A percentile compares a stretch with the other conserved stretches of the same genome.
Conservation (phyloP, 805 yeast genomes). For the Saturnispora diversa region DNA sequence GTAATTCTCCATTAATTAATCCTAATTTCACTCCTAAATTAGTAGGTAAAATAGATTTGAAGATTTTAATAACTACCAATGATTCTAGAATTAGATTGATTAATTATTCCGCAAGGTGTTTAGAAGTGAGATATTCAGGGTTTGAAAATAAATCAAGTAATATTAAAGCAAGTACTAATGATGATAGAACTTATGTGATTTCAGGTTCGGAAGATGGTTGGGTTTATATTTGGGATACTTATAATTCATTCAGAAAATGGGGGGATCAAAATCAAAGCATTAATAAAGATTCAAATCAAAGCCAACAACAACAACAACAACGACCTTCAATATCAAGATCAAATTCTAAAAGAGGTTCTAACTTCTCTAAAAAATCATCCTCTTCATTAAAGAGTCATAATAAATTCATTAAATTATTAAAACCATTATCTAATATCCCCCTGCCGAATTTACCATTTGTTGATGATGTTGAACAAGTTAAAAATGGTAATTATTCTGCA, state of each 20-base stretch:
- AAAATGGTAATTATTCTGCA: slow-evolving; percentile 54
- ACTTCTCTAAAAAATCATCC: no score
- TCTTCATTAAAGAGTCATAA: no score
- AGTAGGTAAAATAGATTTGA: slow-evolving; percentile 15
- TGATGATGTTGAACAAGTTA: slow-evolving; percentile 32
- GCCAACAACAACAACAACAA: not conserved
- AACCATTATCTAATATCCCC: slow-evolving; percentile 18
- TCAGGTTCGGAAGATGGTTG: slow-evolving; percentile 85
- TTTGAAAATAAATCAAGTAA: slow-evolving; percentile 62
- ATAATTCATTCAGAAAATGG: slow-evolving; percentile 23
- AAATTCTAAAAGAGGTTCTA: not conserved
- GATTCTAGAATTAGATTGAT: slow-evolving; percentile 72
- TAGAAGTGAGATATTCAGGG: slow-evolving; percentile 69
- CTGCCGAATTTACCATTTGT: slow-evolving; percentile 1
- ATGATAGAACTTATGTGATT: slow-evolving; percentile 49
- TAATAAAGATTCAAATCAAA: not conserved
- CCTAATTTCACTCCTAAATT: no score
- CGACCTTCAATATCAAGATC: not conserved
- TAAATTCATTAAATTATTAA: slow-evolving; percentile 6
- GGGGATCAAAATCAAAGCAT: slow-evolving; percentile 26
- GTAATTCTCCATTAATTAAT: slow-evolving; percentile 13
- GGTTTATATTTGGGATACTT: slow-evolving; percentile 65
- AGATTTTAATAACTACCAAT: slow-evolving; percentile 61
- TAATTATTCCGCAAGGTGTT: slow-evolving; percentile 41
- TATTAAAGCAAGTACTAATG: slow-evolving; percentile 57